Conservation (phyloP, 495 filamentous ascomycete genomes). For the Talaromyces trachyspermus region DNA sequence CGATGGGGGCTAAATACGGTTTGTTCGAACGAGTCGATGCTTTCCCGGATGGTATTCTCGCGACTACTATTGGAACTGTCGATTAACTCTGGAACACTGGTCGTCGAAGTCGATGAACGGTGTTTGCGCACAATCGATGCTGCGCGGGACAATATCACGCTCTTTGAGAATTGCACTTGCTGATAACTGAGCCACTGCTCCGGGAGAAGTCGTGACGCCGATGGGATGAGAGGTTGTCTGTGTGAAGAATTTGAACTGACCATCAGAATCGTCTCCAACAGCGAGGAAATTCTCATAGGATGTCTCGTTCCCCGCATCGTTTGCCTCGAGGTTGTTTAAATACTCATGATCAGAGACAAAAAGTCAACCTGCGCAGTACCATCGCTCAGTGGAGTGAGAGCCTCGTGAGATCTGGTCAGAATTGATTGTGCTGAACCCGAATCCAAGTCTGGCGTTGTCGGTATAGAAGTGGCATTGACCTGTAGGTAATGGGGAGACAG, state of each 20-base stretch:
- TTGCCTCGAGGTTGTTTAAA: slow-evolving; percentile 10
- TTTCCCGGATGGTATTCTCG: slow-evolving; percentile 32
- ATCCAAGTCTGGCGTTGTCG: slow-evolving; percentile 34
- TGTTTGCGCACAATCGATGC: slow-evolving; percentile 44
- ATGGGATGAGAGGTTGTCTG: slow-evolving; percentile 31
- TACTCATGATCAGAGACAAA: slow-evolving; percentile 2
- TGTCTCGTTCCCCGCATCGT: slow-evolving; percentile 32
- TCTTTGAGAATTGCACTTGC: slow-evolving; percentile 53
- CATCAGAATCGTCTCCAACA: slow-evolving; percentile 38
- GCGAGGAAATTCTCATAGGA: slow-evolving; percentile 43
- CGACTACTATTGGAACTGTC: slow-evolving; percentile 41
- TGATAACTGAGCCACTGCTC: slow-evolving; percentile 49
- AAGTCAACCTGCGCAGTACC: slow-evolving; percentile 10
- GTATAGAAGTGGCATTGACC: slow-evolving; percentile 14
- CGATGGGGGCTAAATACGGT: slow-evolving; percentile 9
- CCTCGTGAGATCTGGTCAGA: slow-evolving; percentile 23
- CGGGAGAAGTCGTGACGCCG: slow-evolving; percentile 35
- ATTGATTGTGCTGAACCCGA: slow-evolving; percentile 30
- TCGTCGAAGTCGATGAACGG: slow-evolving; percentile 49
- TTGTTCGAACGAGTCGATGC: slow-evolving; percentile 23
- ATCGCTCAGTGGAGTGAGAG: slow-evolving; percentile 26
- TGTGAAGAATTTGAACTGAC: slow-evolving; percentile 34
- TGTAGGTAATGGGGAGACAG: background rate
- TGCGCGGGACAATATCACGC: slow-evolving; percentile 42
- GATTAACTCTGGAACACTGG: slow-evolving; percentile 49